Base-by-base conservation (phyloP, 768 basidiomycete genomes). In the Mycena alexandri region DNA sequence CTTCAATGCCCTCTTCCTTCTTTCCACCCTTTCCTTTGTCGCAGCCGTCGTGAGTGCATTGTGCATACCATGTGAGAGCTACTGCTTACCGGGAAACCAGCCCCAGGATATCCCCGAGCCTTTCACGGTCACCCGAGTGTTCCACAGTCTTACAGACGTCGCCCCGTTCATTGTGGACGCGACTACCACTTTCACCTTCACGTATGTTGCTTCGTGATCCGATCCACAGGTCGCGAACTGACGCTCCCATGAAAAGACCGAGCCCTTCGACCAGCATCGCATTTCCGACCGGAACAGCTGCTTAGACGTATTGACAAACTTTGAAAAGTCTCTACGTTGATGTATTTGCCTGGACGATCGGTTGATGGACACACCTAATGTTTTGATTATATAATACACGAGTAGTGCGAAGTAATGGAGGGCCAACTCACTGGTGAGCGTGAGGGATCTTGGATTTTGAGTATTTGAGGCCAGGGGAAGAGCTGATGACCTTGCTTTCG, bases 241-340 rank as follows among this genome's bases (percentile, higher is more conserved):
- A 13, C 36, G 21, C 24, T 2, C 9, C 7, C 2, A 50, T 25
- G 38, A 29, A 41, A 17, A 56, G 41, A 11, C 55, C 55, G 24
- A 56, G 55, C 24, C 55, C 55, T 9, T 22, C 55, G 16, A 56
- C 55, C 22, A 56, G 55, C 14, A 56, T 56, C 24, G 14, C 24
- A 9, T 44, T 43, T 17, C 55, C 55, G 24, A 56, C 55, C 17
- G 55, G 55, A 5, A 16, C 55, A 6, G 55, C 38, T 7, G 33
- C 17, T 3, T 52, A 51, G 29, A 29, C 6, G 29, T 29, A 29
- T 3, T n/a, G 29, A 29, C 29, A 6, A 29, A 6, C 6, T 29
- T 29, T 6, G 29, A 29, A 6, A 29, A 29, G 29, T 6, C 29
- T 29, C 29, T 29, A 6, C 6, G 29, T 29, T 29, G 29, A 29